phyloP scores from a whole-genome alignment of 106 monocot genomes.

The Dioscorea zingiberensis region DNA sequence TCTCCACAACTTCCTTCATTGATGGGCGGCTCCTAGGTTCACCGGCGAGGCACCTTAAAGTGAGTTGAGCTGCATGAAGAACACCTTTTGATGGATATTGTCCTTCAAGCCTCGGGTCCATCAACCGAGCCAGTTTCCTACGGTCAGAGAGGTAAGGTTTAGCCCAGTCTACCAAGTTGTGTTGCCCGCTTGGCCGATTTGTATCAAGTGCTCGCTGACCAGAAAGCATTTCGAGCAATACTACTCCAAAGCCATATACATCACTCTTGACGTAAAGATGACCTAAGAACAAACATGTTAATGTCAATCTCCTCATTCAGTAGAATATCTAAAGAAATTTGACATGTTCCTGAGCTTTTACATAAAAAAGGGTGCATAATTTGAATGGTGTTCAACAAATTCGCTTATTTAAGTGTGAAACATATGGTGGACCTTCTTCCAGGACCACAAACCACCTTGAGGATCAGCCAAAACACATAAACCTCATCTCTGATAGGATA shows the following conservation, averaged over 20 bases:
- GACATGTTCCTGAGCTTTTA: not conserved
- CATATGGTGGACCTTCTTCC: not conserved
- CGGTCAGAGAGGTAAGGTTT: constrained; percentile 31
- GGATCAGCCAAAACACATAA: not conserved
- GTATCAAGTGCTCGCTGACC: constrained; percentile 35
- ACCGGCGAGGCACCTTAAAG: constrained; percentile 25
- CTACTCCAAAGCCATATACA: constrained; percentile 42
- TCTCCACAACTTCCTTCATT: constrained; percentile 41
- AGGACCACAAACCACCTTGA: not conserved
- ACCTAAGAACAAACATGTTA: constrained; percentile 11
- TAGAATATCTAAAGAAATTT: not conserved
- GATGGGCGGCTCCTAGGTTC: constrained; percentile 38
- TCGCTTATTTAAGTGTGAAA: not conserved
- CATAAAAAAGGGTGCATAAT: not conserved
- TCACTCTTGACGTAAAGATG: constrained; percentile 52
- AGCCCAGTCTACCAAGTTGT: constrained; percentile 38
- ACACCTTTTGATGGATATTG: constrained; percentile 37
- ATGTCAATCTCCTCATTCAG: not conserved
- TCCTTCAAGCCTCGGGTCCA: constrained; percentile 40
- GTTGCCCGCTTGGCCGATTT: constrained; percentile 25
- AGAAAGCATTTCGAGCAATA: constrained; percentile 38
- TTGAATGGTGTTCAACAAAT: not conserved
- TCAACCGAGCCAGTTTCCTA: constrained; percentile 25
- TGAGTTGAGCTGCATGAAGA: constrained; percentile 30
- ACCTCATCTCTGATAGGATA: not conserved